Evolutionary conservation across 1,284 basidiomycete species (phyloP).

Genomic region (Leccinum pseudoinsigne): DNA sequence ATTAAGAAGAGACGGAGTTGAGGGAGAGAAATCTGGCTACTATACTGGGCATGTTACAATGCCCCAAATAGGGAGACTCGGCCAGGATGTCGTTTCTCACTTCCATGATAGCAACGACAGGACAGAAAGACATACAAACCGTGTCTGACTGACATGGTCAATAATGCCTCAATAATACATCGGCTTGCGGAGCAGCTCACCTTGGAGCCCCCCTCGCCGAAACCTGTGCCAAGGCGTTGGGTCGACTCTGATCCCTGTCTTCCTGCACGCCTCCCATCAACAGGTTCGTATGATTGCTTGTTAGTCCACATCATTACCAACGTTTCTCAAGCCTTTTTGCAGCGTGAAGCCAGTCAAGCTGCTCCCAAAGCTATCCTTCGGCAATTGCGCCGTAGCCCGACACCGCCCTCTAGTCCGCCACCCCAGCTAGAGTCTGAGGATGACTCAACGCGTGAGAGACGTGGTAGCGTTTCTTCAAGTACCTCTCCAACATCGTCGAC

Average conservation of each 20-base stretch:
- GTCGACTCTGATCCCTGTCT: constrained; percentile 57
- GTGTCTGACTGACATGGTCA: constrained; percentile 41
- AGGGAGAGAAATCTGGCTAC: too few relatives aligned
- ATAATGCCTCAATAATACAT: constrained; percentile 53
- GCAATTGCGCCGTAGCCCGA: constrained; percentile 46
- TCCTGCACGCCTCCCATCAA: constrained; percentile 64
- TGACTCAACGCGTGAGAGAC: constrained; percentile 22
- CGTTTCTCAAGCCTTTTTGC: constrained; percentile 54
- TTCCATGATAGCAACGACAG: neutral
- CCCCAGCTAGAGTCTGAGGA: constrained; percentile 17
- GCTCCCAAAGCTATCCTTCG: constrained; percentile 54
- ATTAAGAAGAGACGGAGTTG: too few relatives aligned
- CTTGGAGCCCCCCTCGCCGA: constrained; percentile 18
- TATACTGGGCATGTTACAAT: too few relatives aligned
- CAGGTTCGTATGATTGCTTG: constrained; percentile 41
- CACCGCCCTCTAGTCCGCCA: constrained; percentile 30
- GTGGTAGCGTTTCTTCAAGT: constrained; percentile 30
- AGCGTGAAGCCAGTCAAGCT: constrained; percentile 60
- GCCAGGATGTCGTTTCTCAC: too few relatives aligned
- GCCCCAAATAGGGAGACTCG: too few relatives aligned
- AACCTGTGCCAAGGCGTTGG: constrained; percentile 34
- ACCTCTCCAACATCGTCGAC: constrained; percentile 34
- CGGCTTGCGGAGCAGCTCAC: constrained; percentile 37
- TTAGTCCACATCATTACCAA: constrained; percentile 20
- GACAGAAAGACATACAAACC: constrained; percentile 1